Conservation (phyloP, 176 grass and related monocot species). For the Melocanna baccifera region DNA sequence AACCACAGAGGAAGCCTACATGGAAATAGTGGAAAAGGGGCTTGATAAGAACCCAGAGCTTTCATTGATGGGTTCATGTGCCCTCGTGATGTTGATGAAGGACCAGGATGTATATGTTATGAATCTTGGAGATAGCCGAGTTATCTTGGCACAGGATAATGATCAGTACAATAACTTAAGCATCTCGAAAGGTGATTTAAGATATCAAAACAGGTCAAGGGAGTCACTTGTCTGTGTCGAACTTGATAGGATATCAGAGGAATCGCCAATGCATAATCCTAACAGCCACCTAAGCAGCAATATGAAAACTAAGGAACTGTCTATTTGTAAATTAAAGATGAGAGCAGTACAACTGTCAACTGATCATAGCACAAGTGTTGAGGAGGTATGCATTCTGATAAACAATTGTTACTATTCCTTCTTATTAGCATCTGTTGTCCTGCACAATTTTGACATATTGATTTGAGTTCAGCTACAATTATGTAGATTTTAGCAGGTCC, state of each 20-base stretch:
- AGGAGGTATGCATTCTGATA: slow-evolving; percentile 62
- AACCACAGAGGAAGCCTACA: slow-evolving; percentile 79
- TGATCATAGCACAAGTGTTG: slow-evolving; percentile 79
- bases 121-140: slow-evolving; percentile 88
- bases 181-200: slow-evolving; percentile 53
- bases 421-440: not conserved
- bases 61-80: slow-evolving; percentile 85
- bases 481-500: not conserved
- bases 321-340: slow-evolving; percentile 76
- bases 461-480: slow-evolving; percentile 8
- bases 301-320: slow-evolving; percentile 66
- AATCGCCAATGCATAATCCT: slow-evolving; percentile 82
- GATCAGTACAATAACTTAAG: slow-evolving; percentile 49
- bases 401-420: not conserved
- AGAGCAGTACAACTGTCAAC: slow-evolving; percentile 66
- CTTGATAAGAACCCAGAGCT: slow-evolving; percentile 81
- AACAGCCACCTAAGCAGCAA: slow-evolving; percentile 49
- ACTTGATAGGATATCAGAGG: slow-evolving; percentile 87
- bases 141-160: slow-evolving; percentile 82
- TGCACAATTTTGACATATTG: not conserved
- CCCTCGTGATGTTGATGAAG: slow-evolving; percentile 96
- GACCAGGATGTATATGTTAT: slow-evolving; percentile 96
- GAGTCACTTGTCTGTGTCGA: slow-evolving; percentile 77
- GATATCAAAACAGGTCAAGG: slow-evolving; percentile 59
- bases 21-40: slow-evolving; percentile 78